Evolutionary conservation across 768 basidiomycete species (phyloP).

Genomic region (Suillus lakei): DNA sequence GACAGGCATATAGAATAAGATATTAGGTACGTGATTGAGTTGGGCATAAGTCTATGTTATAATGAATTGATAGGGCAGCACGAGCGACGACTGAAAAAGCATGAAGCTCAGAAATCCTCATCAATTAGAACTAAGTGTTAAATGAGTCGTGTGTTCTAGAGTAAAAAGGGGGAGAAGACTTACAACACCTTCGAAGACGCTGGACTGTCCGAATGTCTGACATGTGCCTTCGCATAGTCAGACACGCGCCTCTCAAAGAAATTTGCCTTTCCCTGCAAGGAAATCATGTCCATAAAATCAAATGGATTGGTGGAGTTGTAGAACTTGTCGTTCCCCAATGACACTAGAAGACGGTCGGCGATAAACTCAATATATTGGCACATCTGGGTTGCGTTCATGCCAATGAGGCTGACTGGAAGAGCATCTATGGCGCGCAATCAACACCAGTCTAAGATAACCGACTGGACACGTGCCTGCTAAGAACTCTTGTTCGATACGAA

Average conservation of each 20-base stretch:
- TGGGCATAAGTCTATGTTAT: neutral
- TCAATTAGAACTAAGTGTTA: slow-evolving; percentile 6
- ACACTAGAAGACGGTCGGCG: slow-evolving; percentile 84
- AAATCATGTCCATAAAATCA: slow-evolving; percentile 96
- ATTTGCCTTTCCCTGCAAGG: slow-evolving; percentile 94
- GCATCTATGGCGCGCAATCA: slow-evolving; percentile 59
- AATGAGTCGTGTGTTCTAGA: neutral
- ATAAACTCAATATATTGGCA: slow-evolving; percentile 91
- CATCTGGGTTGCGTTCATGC: slow-evolving; percentile 91
- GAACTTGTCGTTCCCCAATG: slow-evolving; percentile 81
- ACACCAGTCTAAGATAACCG: neutral
- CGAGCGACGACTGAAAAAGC: neutral
- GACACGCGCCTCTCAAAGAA: slow-evolving; percentile 97
- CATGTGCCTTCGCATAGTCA: slow-evolving; percentile 73
- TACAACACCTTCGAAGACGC: neutral
- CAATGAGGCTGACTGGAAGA: slow-evolving; percentile 83
- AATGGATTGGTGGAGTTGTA: slow-evolving; percentile 84
- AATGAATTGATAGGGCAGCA: neutral
- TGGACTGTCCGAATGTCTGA: slow-evolving; percentile 39
- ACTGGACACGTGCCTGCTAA: slow-evolving; percentile 57
- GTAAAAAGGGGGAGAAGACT: neutral
- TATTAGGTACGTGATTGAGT: neutral
- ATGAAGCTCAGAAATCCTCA: slow-evolving; percentile 12
- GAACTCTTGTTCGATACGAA: slow-evolving; percentile 86
- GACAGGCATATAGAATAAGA: neutral